Base-by-base conservation (phyloP, 768 basidiomycete genomes). In the Asterophora parasitica region DNA sequence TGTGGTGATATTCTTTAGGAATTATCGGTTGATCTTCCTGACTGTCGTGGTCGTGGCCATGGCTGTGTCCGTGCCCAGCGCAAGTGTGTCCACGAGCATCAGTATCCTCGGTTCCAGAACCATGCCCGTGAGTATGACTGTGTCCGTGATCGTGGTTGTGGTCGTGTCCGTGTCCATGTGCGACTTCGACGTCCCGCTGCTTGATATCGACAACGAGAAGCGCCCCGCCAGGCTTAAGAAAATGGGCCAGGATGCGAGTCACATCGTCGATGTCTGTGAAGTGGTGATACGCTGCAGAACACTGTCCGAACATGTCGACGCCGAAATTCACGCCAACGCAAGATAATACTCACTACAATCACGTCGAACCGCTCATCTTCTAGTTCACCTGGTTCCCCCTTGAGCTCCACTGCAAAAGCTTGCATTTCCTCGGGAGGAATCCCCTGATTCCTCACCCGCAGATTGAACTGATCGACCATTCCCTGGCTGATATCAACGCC, bases 401-500 rank as follows among this genome's bases (percentile, higher is more conserved):
- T 73, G 28, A 81, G 69, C 34, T 76, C 75, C 0, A 61, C 62
- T 49, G 79, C 75, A 26, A 87, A 61, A 1, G 83, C 83, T 8
- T 69, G 70, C 82, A 89, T 85, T 57, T 86, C 82, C 42, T 85
- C 81, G 1, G 70, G 64, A 1, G 73, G 56, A 31, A 88, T 76
- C 4, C 85, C 85, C 48, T 88, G 82, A 46, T 83, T 77, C 15
- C 49, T 49, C 10, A 79, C 79, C 16, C 71, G 68, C 43, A 64
- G 57, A 62, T 87, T 88, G 69, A 78, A 91, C 12, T 70, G 63
- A 46, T 87, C 80, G 7, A 90, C 83, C 71, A 82, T 77, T 1
- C 65, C 75, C 52, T 82, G 79, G 64, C 82, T 88, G 58, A 89
- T 84, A 58, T 91, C 89, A 12, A 86, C 79, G 8, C 87, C 88